Evolutionary conservation across 2,329 filamentous ascomycete genomes (phyloP).

Genomic region (Pseudogymnoascus sp.): DNA sequence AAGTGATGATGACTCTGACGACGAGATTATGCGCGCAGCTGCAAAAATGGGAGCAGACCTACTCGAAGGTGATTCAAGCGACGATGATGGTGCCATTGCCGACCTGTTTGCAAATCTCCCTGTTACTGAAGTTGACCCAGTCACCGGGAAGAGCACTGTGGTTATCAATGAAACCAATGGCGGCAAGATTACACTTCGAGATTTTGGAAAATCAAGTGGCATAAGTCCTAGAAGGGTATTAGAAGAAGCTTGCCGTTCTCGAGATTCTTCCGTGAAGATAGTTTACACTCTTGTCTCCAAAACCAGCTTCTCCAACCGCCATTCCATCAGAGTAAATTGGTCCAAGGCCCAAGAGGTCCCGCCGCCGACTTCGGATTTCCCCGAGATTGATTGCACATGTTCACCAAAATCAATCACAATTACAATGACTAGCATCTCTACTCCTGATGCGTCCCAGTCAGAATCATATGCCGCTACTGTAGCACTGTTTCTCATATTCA

Average conservation of each 20-base stretch:
- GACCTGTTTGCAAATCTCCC: conserved; percentile 54
- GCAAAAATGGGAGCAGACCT: conserved; percentile 50
- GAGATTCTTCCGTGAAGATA: conserved; percentile 62
- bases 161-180: conserved; percentile 45
- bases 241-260: conserved; percentile 73
- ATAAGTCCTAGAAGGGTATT: conserved; percentile 66
- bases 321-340: conserved; percentile 69
- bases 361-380: conserved; percentile 27
- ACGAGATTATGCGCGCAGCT: conserved; percentile 46
- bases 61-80: conserved; percentile 42
- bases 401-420: conserved; percentile 49
- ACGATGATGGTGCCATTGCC: conserved; percentile 45
- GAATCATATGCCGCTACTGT: conserved; percentile 78
- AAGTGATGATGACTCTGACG: conserved; percentile 32
- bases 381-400: conserved; percentile 24
- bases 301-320: conserved; percentile 65
- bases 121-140: conserved; percentile 48
- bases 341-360: conserved; percentile 57
- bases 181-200: conserved; percentile 54
- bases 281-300: conserved; percentile 62
- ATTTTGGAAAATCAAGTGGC: conserved; percentile 79
- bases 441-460: conserved; percentile 70
- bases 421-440: conserved; percentile 66
- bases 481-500: conserved; percentile 74
- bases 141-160: conserved; percentile 49